phyloP scores from a whole-genome alignment of 129 eudicot genomes.

The Sambucus nigra region DNA sequence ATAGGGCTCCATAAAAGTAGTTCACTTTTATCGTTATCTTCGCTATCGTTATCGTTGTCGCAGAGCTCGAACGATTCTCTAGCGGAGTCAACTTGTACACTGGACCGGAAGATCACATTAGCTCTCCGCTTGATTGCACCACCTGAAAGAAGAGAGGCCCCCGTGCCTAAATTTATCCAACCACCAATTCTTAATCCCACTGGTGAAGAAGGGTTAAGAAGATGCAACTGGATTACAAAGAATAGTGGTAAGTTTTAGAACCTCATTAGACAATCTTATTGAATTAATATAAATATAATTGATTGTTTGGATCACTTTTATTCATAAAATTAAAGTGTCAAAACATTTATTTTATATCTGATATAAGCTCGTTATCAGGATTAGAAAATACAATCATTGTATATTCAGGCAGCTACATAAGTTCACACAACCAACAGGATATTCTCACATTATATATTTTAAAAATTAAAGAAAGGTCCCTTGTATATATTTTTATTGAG shows the following conservation, averaged over 20 bases:
- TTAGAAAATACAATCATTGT: too few relatives aligned
- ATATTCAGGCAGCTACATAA: too few relatives aligned
- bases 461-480: too few relatives aligned
- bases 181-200: constrained; percentile 20
- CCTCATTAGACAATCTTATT: neutral
- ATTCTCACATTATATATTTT: too few relatives aligned
- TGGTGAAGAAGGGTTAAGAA: constrained; percentile 51
- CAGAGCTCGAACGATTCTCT: constrained; percentile 69
- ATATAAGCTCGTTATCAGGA: too few relatives aligned
- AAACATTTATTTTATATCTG: too few relatives aligned
- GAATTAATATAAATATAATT: too few relatives aligned
- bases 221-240: constrained; percentile 93
- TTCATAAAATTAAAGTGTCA: too few relatives aligned
- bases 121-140: constrained; percentile 56
- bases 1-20: constrained; percentile 56
- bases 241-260: constrained; percentile 63
- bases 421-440: too few relatives aligned
- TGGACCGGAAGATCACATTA: constrained; percentile 66
- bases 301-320: too few relatives aligned
- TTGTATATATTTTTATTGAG: too few relatives aligned
- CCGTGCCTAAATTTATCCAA: constrained; percentile 21
- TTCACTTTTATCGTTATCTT: constrained; percentile 73
- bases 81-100: constrained; percentile 50
- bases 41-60: constrained; percentile 67
- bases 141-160: constrained; percentile 23